Conservation (phyloP, 192 early-diverging fungal species). For the Chytriomyces sp. region DNA sequence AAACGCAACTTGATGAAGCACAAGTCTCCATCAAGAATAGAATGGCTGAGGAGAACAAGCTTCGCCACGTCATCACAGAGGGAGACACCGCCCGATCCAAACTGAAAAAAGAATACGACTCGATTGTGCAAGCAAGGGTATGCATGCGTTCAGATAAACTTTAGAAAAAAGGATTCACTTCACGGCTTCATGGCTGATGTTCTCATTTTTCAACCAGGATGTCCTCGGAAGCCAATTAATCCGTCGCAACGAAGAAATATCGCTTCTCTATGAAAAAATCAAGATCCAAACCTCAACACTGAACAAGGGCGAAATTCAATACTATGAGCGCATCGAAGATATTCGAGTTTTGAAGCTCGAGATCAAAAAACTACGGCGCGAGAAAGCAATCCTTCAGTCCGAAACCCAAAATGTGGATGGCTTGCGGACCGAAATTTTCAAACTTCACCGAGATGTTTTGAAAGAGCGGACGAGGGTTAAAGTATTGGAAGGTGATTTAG, state of each 20-base stretch:
- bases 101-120: slow-evolving; percentile 64
- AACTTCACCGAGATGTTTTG: slow-evolving; percentile 60
- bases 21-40: slow-evolving; percentile 61
- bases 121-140: slow-evolving; percentile 61
- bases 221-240: slow-evolving; percentile 66
- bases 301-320: slow-evolving; percentile 68
- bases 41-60: slow-evolving; percentile 63
- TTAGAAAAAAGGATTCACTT: not conserved
- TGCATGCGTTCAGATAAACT: not conserved
- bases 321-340: slow-evolving; percentile 64
- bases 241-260: slow-evolving; percentile 62
- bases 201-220: slow-evolving; percentile 41
- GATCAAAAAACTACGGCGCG: slow-evolving; percentile 62
- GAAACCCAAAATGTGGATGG: slow-evolving; percentile 64
- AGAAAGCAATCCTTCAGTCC: slow-evolving; percentile 64
- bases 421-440: slow-evolving; percentile 59
- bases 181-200: not conserved
- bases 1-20: slow-evolving; percentile 59
- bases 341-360: slow-evolving; percentile 67
- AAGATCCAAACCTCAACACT: slow-evolving; percentile 65
- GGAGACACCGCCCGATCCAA: slow-evolving; percentile 57
- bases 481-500: slow-evolving; percentile 59
- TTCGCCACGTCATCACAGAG: slow-evolving; percentile 58
- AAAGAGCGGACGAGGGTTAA: slow-evolving; percentile 64
- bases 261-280: slow-evolving; percentile 66